Conservation (phyloP, 805 yeast genomes). For the Wickerhamiella vanderwaltii region DNA sequence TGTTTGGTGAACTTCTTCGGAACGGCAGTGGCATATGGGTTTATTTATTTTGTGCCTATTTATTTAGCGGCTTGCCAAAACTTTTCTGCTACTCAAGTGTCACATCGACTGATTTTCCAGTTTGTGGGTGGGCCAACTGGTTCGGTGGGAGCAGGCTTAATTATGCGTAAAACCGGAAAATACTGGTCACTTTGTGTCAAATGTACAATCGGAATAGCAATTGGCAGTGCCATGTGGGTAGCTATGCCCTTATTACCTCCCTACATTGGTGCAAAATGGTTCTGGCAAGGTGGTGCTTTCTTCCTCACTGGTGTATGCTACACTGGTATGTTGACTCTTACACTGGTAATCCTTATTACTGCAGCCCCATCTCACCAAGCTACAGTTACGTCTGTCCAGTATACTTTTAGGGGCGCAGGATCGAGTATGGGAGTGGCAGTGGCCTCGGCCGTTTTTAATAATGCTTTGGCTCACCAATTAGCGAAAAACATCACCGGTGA, state of each 20-base stretch:
- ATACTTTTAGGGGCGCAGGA: constrained; percentile 77
- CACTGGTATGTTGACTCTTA: constrained; percentile 55
- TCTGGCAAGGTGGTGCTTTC: constrained; percentile 30
- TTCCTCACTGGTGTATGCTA: constrained; percentile 53
- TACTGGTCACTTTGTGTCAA: constrained; percentile 40
- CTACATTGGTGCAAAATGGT: constrained; percentile 42
- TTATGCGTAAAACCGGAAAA: constrained; percentile 56
- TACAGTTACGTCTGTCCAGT: constrained; percentile 79
- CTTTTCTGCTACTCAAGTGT: constrained; percentile 64
- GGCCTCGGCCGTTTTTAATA: constrained; percentile 55
- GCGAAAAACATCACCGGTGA: constrained; percentile 24
- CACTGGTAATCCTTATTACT: constrained; percentile 62
- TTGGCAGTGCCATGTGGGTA: constrained; percentile 36
- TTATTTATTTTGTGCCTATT: constrained; percentile 62
- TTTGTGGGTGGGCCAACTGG: constrained; percentile 59
- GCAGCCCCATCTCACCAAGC: constrained; percentile 58
- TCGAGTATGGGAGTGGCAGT: constrained; percentile 68
- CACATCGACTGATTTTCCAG: constrained; percentile 39
- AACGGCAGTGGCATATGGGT: constrained; percentile 54
- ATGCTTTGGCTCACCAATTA: constrained; percentile 30
- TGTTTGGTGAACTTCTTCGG: constrained; percentile 58
- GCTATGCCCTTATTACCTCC: constrained; percentile 32
- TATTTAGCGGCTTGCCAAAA: constrained; percentile 55
- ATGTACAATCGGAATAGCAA: constrained; percentile 34
- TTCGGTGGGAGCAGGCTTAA: constrained; percentile 52